These are phyloP conservation scores for Tuber borchii DNA, from an alignment of 495 filamentous ascomycete species.

Conservation along the genomic window DNA sequence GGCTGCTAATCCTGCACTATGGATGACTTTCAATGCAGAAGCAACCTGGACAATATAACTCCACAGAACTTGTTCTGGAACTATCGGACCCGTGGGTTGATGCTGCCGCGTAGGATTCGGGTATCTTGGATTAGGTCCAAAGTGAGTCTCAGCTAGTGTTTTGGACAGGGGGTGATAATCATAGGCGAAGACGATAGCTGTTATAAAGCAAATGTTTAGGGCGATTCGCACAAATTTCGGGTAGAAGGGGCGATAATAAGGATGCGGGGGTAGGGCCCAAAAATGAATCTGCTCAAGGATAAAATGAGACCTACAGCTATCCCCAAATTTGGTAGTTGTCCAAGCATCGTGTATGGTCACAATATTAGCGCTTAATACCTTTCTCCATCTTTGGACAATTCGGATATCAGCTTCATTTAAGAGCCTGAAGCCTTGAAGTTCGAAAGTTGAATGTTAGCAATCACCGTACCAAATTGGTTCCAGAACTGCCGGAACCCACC, in stretches of 20 bases:
- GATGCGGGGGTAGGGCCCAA: neutral
- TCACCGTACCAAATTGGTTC: slow-evolving; percentile 19
- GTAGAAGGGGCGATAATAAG: neutral
- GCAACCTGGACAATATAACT: slow-evolving; percentile 86
- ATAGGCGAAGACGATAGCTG: slow-evolving; percentile 77
- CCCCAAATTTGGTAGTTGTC: slow-evolving; percentile 84
- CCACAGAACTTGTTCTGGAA: slow-evolving; percentile 80
- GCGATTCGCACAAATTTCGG: slow-evolving; percentile 23
- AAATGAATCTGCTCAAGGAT: slow-evolving; percentile 14
- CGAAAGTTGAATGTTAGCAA: slow-evolving; percentile 31
- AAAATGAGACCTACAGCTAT: slow-evolving; percentile 55
- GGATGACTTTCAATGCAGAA: slow-evolving; percentile 80
- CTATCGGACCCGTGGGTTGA: slow-evolving; percentile 45
- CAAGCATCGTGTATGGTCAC: slow-evolving; percentile 88
- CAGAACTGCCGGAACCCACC: slow-evolving; percentile 45
- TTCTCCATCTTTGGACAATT: slow-evolving; percentile 84
- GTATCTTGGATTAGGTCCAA: slow-evolving; percentile 55
- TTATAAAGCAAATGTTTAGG: slow-evolving; percentile 28
- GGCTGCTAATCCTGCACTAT: slow-evolving; percentile 72
- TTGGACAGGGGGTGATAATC: slow-evolving; percentile 89
- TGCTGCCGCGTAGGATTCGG: slow-evolving; percentile 43
- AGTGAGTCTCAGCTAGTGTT: slow-evolving; percentile 78
- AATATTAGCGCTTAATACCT: slow-evolving; percentile 70
- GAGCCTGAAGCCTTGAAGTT: slow-evolving; percentile 59
- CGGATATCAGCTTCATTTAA: slow-evolving; percentile 83